Evolutionary conservation across 352 stramenopile genomes (phyloP).

Genomic region (Thalassiosira oceanica): DNA sequence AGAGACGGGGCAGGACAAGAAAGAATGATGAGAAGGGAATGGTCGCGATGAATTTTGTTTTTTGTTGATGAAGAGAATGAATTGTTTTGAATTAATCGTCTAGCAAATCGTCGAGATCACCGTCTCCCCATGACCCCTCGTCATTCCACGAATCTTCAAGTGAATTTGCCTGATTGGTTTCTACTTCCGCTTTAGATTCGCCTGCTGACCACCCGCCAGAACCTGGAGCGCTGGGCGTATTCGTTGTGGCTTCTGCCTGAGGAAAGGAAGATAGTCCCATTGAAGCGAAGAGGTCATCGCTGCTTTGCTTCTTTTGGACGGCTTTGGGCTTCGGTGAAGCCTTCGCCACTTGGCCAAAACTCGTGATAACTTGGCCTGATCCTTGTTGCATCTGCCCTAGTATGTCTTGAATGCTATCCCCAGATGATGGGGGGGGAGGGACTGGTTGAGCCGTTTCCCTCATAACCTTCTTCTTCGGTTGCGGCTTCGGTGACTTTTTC

Average conservation of each 20-base stretch:
- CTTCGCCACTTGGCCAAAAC: conserved; percentile 28
- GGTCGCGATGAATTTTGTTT: no score
- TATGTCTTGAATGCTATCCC: conserved; percentile 37
- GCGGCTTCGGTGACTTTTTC: background rate
- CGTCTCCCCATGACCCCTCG: background rate
- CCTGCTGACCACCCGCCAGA: background rate
- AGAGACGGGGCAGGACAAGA: no score
- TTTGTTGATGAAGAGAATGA: no score
- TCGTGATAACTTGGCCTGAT: conserved; percentile 37
- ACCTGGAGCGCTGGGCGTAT: background rate
- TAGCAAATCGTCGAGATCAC: conserved; percentile 1
- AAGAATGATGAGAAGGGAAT: no score
- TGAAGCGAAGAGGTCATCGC: conserved; percentile 72
- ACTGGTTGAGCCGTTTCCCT: no score
- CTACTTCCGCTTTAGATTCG: background rate
- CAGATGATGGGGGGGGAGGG: background rate
- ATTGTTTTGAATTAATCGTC: no score
- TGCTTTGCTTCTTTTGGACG: conserved; percentile 1
- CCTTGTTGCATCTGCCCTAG: conserved; percentile 23
- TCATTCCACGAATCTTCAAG: background rate
- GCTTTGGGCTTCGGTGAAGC: conserved; percentile 11
- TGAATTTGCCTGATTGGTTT: background rate
- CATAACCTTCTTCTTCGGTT: conserved; percentile 6
- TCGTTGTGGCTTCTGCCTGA: conserved; percentile 16
- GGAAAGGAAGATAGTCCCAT: conserved; percentile 54